A percentile compares a stretch with the other conserved stretches of the same genome.
These are phyloP conservation scores for Pseudohalonectria lignicola DNA, from an alignment of 2,329 filamentous ascomycete genomes.

Conservation along the genomic window DNA sequence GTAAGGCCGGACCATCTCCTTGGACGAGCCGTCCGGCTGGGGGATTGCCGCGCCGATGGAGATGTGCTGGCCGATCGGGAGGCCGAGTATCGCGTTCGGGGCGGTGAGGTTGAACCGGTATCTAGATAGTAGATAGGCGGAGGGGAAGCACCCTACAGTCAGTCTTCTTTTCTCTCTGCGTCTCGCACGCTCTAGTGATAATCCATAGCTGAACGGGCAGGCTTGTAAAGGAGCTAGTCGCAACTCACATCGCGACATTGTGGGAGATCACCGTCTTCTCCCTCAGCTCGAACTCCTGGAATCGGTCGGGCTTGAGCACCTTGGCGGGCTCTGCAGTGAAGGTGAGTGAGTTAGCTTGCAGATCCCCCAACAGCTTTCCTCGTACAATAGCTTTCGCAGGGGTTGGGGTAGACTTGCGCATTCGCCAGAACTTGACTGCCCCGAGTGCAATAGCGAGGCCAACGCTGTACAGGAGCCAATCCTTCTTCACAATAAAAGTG, in stretches of 20 bases:
- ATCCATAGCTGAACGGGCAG: neutral
- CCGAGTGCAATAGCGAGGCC: constrained; percentile 55
- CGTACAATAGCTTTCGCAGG: no score
- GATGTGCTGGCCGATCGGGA: constrained; percentile 98
- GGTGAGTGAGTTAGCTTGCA: no score
- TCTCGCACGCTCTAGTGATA: neutral
- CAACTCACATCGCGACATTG: constrained; percentile 88
- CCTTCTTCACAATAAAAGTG: constrained; percentile 65
- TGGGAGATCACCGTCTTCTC: constrained; percentile 95
- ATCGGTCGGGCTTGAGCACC: constrained; percentile 64
- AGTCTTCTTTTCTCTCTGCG: neutral
- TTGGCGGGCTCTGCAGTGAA: constrained; percentile 54
- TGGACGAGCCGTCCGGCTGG: constrained; percentile 57
- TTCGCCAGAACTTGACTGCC: constrained; percentile 59
- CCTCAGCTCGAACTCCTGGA: constrained; percentile 86
- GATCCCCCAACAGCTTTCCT: no score
- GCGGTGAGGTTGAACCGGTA: constrained; percentile 87
- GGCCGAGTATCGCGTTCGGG: constrained; percentile 72
- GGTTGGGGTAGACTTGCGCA: constrained; percentile 59
- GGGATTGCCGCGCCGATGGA: constrained; percentile 73
- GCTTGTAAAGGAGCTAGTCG: neutral
- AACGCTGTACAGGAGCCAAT: constrained; percentile 64
- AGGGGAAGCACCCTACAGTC: no score
- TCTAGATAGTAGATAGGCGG: constrained; percentile 31
- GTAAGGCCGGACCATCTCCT: constrained; percentile 85